These are phyloP conservation scores for Pythium phragmiticola DNA, from an alignment of 352 stramenopile genomes.

Conservation along the genomic window DNA sequence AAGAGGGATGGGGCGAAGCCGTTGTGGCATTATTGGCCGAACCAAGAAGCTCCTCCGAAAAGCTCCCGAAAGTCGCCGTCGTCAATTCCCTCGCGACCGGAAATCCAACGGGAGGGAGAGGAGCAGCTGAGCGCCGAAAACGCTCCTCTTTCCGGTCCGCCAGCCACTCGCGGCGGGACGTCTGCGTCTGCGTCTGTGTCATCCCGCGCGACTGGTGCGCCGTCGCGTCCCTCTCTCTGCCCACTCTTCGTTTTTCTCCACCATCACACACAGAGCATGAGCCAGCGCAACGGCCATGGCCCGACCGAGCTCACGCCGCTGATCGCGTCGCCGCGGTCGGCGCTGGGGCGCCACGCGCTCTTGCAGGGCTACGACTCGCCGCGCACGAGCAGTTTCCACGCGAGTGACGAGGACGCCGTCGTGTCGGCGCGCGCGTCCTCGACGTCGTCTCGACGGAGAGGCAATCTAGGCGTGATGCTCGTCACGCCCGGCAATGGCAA, in stretches of 20 bases:
- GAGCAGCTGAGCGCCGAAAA: background rate
- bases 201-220: background rate
- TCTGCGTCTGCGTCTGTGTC: conserved; percentile 10
- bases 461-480: conserved; percentile 11
- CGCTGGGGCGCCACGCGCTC: background rate
- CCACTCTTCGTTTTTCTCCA: too few relatives aligned
- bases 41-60: too few relatives aligned
- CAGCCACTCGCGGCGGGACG: too few relatives aligned
- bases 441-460: background rate
- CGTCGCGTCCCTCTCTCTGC: background rate
- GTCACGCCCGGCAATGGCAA: background rate
- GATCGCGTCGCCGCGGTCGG: conserved; percentile 27
- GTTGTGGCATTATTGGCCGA: too few relatives aligned
- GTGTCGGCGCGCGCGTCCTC: background rate
- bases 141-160: too few relatives aligned
- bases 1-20: background rate
- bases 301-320: conserved; percentile 59
- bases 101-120: too few relatives aligned
- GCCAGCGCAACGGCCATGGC: conserved; percentile 1
- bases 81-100: too few relatives aligned
- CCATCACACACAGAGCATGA: conserved; percentile 1
- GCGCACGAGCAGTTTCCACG: background rate
- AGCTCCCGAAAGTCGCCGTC: too few relatives aligned
- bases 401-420: background rate
- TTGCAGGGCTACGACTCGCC: conserved; percentile 3